Conservation (phyloP, 805 yeast species). For the Lipomyces starkeyi region DNA sequence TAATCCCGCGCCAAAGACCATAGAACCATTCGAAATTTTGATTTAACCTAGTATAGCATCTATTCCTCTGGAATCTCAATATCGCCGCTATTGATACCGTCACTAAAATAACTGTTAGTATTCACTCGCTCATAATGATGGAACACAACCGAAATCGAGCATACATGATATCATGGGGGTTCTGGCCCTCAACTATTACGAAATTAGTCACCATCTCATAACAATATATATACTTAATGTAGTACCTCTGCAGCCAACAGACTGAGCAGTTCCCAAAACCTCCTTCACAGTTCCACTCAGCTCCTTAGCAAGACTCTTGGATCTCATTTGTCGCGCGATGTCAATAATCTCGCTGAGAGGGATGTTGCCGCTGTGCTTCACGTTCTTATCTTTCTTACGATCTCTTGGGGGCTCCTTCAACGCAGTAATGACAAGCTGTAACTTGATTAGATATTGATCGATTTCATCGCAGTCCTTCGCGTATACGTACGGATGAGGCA, state of each 20-base stretch:
- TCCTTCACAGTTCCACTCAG: conserved; percentile 97
- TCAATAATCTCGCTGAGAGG: conserved; percentile 95
- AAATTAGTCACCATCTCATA: background rate
- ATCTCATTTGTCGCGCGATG: conserved; percentile 96
- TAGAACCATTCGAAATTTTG: conserved; percentile 7
- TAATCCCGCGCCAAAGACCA: conserved; percentile 17
- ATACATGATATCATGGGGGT: conserved; percentile 93
- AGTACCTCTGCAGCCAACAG: conserved; percentile 88
- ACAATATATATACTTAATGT: background rate
- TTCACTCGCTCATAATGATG: background rate
- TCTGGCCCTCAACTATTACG: conserved; percentile 85
- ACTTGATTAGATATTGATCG: background rate
- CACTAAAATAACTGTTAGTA: conserved; percentile 47
- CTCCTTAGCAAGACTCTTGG: conserved; percentile 97
- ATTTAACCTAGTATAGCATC: background rate
- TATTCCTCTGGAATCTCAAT: conserved; percentile 60
- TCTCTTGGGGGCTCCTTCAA: conserved; percentile 99
- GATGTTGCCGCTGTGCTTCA: conserved; percentile 99
- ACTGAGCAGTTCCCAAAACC: conserved; percentile 99
- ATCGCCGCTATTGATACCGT: conserved; percentile 98
- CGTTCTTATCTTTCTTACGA: conserved; percentile 99
- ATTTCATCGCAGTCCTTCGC: background rate
- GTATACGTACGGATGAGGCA: conserved; percentile 73
- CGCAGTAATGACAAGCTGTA: conserved; percentile 88
- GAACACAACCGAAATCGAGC: background rate